Conservation (phyloP, 805 yeast species). For the Sugiyamaella americana region DNA sequence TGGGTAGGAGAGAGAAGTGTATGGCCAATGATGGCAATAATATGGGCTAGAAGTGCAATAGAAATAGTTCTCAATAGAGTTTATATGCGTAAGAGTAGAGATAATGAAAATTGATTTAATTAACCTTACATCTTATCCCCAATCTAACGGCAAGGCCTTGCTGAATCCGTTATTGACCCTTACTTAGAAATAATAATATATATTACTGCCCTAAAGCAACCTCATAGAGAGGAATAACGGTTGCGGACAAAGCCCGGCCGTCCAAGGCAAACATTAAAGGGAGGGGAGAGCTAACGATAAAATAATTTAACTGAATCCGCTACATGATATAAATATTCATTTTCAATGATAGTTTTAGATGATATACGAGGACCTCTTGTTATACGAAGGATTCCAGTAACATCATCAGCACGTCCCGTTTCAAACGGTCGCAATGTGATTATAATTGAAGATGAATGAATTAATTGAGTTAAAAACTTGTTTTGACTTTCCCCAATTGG, state of each 20-base stretch:
- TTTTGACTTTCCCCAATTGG: constrained; percentile 36
- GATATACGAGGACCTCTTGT: constrained; percentile 43
- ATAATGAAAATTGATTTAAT: background rate
- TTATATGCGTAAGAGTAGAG: constrained; percentile 35
- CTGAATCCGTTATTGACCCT: too few species aligned
- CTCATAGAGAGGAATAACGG: too few species aligned
- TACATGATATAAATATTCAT: constrained; percentile 56
- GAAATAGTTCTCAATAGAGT: constrained; percentile 83
- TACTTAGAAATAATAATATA: too few species aligned
- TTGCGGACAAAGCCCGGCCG: too few species aligned
- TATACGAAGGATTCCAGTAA: constrained; percentile 65
- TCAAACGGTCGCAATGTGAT: constrained; percentile 59
- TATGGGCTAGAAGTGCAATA: constrained; percentile 83
- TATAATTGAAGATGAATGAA: constrained; percentile 47
- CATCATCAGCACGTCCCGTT: constrained; percentile 78
- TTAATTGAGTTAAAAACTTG: constrained; percentile 42
- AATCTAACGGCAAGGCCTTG: too few species aligned
- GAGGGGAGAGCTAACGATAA: constrained; percentile 29
- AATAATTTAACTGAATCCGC: constrained; percentile 48
- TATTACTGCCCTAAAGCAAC: too few species aligned
- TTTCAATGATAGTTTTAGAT: constrained; percentile 42
- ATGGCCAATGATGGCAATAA: constrained; percentile 82
- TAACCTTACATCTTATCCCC: background rate
- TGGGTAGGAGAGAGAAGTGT: constrained; percentile 85
- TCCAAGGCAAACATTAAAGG: background rate